Evolutionary conservation across 805 yeast genomes (phyloP).

Genomic region (Grigorovia humatica): DNA sequence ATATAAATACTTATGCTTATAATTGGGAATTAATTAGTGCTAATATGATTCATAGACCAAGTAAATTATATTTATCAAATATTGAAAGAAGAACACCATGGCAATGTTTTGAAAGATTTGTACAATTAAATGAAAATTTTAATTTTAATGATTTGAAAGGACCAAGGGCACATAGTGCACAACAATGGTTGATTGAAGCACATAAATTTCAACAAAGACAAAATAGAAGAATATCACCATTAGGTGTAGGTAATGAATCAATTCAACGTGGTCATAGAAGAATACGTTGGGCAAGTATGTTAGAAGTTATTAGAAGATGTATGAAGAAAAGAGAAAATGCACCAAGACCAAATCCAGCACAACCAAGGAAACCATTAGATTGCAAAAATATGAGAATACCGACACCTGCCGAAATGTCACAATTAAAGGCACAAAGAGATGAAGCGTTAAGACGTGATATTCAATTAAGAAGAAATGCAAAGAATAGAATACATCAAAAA

Average conservation of each 20-base stretch:
- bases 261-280: constrained; percentile 88
- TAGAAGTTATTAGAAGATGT: constrained; percentile 85
- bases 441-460: constrained; percentile 64
- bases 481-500: constrained; percentile 22
- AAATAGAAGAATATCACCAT: constrained; percentile 78
- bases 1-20: constrained; percentile 77
- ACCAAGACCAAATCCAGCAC: constrained; percentile 45
- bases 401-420: constrained; percentile 77
- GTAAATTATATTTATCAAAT: constrained; percentile 68
- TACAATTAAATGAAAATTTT: constrained; percentile 82
- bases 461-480: constrained; percentile 25
- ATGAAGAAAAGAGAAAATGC: constrained; percentile 82
- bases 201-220: constrained; percentile 81
- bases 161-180: constrained; percentile 69
- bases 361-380: constrained; percentile 33
- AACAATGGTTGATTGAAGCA: constrained; percentile 86
- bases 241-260: constrained; percentile 89
- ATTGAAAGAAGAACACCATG: constrained; percentile 95
- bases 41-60: constrained; percentile 56
- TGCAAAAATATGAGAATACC: constrained; percentile 45
- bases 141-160: constrained; percentile 85
- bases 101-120: constrained; percentile 96
- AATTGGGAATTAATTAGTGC: constrained; percentile 91
- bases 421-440: constrained; percentile 77
- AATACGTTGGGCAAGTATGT: constrained; percentile 92